Conservation (phyloP, 768 basidiomycete genomes). For the Mycena olivaceomarginata region DNA sequence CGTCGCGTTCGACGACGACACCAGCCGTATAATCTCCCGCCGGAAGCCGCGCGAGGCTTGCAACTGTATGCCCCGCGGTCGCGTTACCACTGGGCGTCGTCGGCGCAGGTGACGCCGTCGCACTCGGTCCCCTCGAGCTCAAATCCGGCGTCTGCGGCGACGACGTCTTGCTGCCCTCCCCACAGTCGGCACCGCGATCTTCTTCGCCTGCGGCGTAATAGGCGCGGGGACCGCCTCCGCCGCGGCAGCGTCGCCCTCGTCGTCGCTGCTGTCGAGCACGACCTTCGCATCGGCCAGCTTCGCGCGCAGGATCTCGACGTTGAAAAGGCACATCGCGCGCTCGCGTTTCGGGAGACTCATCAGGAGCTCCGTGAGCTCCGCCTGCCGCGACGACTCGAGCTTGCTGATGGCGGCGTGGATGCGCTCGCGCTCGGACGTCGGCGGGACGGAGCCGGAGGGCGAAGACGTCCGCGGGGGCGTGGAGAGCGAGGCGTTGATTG, state of each 20-base stretch:
- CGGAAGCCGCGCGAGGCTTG: constrained; percentile 83
- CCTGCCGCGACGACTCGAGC: constrained; percentile 76
- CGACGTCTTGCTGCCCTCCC: constrained; percentile 44
- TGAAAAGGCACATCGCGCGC: constrained; percentile 94
- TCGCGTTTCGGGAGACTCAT: constrained; percentile 94
- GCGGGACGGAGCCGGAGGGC: constrained; percentile 78
- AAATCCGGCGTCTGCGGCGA: constrained; percentile 87
- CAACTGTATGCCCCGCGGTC: constrained; percentile 73
- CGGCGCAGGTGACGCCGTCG: constrained; percentile 82
- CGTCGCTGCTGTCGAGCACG: constrained; percentile 86
- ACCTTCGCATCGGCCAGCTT: constrained; percentile 90
- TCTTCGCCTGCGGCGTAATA: constrained; percentile 81
- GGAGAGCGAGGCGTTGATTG: constrained; percentile 82
- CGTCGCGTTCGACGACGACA: constrained; percentile 67
- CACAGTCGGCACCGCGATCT: constrained; percentile 60
- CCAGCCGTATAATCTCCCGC: constrained; percentile 86
- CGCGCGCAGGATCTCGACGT: constrained; percentile 82
- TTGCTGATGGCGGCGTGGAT: constrained; percentile 80
- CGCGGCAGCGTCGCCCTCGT: constrained; percentile 63
- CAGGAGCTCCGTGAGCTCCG: constrained; percentile 84
- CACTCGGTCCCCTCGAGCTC: constrained; percentile 84
- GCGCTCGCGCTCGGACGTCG: constrained; percentile 83
- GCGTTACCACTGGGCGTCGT: constrained; percentile 71
- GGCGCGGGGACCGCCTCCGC: constrained; percentile 56
- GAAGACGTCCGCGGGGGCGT: constrained; percentile 92